Evolutionary conservation across 495 filamentous ascomycete species (phyloP), one percentile per base, ranked within the genome.

Genomic region (Trichoderma erinaceum): DNA sequence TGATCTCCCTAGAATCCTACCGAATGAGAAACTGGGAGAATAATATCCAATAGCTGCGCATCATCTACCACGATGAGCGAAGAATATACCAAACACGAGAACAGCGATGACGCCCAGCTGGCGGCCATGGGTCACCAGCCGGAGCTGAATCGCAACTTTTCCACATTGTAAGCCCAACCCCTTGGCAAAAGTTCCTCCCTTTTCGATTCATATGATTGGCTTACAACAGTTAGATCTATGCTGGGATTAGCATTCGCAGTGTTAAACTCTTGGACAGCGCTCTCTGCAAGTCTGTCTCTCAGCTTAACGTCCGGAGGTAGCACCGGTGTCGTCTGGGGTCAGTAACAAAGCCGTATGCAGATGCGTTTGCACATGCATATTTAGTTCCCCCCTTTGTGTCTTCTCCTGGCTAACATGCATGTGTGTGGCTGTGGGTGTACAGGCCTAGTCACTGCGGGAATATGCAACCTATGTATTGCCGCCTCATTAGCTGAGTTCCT

Each of bases 401-500:
- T 25, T 23, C 21, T 56, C 27, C 11, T 61, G 56, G 23, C 56
- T 61, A 61, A 61, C 25, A 6, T 27, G 21, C 16, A n/a, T 61
- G 25, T 32, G 27, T 32, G 25, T 61, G 6, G 52, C 15, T 13
- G 13, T 15, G 13, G 56, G 16, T 32, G 27, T 61, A 32, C 56
- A 61, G 56, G 56, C 25, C 56, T 61, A 32, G 56, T 61, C 25
- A 61, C 56, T 0, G 56, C 56, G 11, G 56, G 56, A 3, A 18
- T 61, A 11, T 61, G 56, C 56, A 61, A 61, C 56, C 25, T 90
- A n/a, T 90, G 86, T 70, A 84, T 91, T 46, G 87, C 90, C 21
- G 81, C 85, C 1, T 90, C 88, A 8, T 76, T 92, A 29, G 88
- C 90, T 15, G 90, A 92, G 71, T 91, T 92, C 71, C 76, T 91